These are phyloP conservation scores for Silene conica DNA, from an alignment of 148 eudicot genomes.

Conservation along the genomic window DNA sequence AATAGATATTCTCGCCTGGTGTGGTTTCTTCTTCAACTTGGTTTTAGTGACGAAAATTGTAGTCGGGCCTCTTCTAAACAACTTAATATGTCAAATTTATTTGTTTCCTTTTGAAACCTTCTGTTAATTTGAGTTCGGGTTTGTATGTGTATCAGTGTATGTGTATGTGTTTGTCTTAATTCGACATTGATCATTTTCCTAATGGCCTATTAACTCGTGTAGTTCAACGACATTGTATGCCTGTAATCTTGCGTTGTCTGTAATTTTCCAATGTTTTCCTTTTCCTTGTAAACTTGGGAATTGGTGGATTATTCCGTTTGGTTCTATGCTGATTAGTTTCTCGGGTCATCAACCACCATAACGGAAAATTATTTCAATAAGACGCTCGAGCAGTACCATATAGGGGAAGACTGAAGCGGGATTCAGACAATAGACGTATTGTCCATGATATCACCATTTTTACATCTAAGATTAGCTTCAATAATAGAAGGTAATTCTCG, in stretches of 20 bases:
- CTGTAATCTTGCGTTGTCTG: not conserved
- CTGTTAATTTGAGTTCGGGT: conserved; percentile 8
- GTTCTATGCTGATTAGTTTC: too few species aligned
- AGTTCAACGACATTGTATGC: not conserved
- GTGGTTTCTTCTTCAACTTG: conserved; percentile 12
- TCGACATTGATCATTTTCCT: conserved; percentile 1
- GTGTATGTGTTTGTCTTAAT: conserved; percentile 11
- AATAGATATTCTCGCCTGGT: not conserved
- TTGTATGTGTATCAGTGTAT: too few species aligned
- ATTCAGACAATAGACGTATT: too few species aligned
- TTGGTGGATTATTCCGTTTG: not conserved
- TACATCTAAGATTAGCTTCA: too few species aligned
- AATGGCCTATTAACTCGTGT: conserved; percentile 4
- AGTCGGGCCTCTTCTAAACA: conserved; percentile 2
- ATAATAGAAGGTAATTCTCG: too few species aligned
- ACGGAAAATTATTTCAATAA: too few species aligned
- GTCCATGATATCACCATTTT: too few species aligned
- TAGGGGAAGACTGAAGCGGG: too few species aligned
- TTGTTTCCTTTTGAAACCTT: not conserved
- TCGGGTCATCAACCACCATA: too few species aligned
- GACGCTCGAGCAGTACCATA: too few species aligned
- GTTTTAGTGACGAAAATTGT: conserved; percentile 5
- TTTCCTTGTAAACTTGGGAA: not conserved
- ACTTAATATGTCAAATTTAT: not conserved
- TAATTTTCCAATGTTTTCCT: too few species aligned